Percentiles rank a stretch among this genome's conserved stretches.
phyloP scores from a whole-genome alignment of 2,329 filamentous ascomycete species.

The Botrytis aclada region DNA sequence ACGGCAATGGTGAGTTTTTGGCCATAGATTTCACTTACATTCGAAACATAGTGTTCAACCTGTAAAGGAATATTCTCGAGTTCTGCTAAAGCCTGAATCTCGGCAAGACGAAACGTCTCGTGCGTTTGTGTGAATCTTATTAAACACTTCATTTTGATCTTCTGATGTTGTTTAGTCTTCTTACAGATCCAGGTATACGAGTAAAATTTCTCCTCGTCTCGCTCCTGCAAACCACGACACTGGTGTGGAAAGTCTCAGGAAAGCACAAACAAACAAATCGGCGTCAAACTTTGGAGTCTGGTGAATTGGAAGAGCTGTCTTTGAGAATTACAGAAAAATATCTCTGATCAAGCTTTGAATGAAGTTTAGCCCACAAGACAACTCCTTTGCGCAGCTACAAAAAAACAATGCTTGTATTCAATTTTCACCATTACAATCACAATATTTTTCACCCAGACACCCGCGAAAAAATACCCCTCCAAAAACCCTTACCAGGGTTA shows the following conservation, averaged over 20 bases:
- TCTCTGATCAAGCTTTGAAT: neutral
- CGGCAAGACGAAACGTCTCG: conserved; percentile 83
- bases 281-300: neutral
- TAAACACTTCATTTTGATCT: conserved; percentile 65
- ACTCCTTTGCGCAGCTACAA: neutral
- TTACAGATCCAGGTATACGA: neutral
- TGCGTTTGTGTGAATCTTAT: conserved; percentile 87
- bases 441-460: conserved; percentile 5
- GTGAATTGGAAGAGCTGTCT: neutral
- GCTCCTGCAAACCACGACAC: conserved; percentile 4
- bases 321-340: neutral
- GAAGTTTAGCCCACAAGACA: neutral
- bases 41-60: conserved; percentile 69
- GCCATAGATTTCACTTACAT: conserved; percentile 53
- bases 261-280: neutral
- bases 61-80: conserved; percentile 65
- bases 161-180: neutral
- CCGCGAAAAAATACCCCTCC: conserved; percentile 11
- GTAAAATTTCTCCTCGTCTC: neutral
- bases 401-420: neutral
- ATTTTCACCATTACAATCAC: neutral
- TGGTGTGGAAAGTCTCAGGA: neutral
- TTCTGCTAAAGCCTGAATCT: conserved; percentile 76
- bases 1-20: conserved; percentile 24
- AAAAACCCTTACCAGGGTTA: conserved; percentile 17